Percentiles rank a stretch among this genome's conserved stretches.
These are phyloP conservation scores for Marvania coccoides DNA, from an alignment of 139 green algal genomes.

Conservation along the genomic window DNA sequence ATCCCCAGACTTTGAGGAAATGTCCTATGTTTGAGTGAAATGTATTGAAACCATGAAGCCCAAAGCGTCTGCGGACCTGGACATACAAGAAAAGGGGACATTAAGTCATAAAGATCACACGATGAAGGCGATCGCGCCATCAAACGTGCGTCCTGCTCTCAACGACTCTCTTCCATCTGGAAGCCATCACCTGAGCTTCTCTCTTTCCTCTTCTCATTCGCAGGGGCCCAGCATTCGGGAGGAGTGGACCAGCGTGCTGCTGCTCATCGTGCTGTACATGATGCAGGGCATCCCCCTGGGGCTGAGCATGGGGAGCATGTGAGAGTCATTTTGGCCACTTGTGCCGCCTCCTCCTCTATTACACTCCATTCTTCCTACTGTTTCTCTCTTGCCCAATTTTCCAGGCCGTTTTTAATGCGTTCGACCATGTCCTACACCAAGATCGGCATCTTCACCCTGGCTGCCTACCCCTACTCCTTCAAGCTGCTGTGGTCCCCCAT, in stretches of 20 bases:
- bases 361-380: not conserved
- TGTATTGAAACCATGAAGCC: no score
- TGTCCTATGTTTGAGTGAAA: no score
- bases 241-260: constrained; percentile 52
- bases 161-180: no score
- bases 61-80: no score
- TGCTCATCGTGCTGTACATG: constrained; percentile 81
- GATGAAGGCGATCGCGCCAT: no score
- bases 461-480: constrained; percentile 84
- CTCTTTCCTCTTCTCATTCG: no score
- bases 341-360: not conserved
- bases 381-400: not conserved
- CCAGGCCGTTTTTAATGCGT: constrained; percentile 82
- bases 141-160: no score
- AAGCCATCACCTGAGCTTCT: no score
- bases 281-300: constrained; percentile 84
- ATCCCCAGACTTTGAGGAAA: no score
- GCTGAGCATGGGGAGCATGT: constrained; percentile 77
- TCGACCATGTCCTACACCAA: constrained; percentile 64
- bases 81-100: no score
- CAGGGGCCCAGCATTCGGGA: not conserved
- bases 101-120: no score
- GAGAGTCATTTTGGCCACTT: constrained; percentile 15
- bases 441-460: constrained; percentile 80
- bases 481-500: constrained; percentile 92